Evolutionary conservation across 208 protist species (phyloP).

Genomic region (Acanthamoeba lugdunensis): DNA sequence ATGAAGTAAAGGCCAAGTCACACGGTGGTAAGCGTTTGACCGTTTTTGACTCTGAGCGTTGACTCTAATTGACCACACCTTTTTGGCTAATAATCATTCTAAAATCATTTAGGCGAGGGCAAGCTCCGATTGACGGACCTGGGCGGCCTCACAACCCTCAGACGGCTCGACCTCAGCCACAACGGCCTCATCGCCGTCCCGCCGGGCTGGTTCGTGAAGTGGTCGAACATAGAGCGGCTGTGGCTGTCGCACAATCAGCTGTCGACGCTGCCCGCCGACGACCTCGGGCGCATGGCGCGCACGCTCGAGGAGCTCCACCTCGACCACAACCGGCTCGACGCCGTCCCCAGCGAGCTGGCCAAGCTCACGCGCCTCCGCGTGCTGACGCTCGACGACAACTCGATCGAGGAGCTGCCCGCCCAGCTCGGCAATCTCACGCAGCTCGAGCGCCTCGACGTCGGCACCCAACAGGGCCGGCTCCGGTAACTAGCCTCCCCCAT

Average conservation of each 20-base stretch:
- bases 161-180: neutral
- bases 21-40: no score
- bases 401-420: neutral
- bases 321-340: neutral
- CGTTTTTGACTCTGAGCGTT: no score
- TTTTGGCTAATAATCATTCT: no score
- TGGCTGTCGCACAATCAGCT: slow-evolving; percentile 4
- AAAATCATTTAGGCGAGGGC: no score
- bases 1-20: no score
- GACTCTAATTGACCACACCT: neutral
- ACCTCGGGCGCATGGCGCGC: neutral
- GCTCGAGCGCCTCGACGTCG: neutral
- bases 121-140: neutral
- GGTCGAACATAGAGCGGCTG: neutral
- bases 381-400: neutral
- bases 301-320: slow-evolving; percentile 42
- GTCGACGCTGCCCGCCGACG: neutral
- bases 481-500: neutral
- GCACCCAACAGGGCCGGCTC: neutral
- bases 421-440: neutral
- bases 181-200: neutral
- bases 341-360: neutral
- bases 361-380: neutral
- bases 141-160: neutral
- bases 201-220: neutral